A percentile compares a stretch with the other conserved stretches of the same genome.
These are phyloP conservation scores for Russula griseocarnosa DNA, from an alignment of 768 basidiomycete species.

Conservation along the genomic window DNA sequence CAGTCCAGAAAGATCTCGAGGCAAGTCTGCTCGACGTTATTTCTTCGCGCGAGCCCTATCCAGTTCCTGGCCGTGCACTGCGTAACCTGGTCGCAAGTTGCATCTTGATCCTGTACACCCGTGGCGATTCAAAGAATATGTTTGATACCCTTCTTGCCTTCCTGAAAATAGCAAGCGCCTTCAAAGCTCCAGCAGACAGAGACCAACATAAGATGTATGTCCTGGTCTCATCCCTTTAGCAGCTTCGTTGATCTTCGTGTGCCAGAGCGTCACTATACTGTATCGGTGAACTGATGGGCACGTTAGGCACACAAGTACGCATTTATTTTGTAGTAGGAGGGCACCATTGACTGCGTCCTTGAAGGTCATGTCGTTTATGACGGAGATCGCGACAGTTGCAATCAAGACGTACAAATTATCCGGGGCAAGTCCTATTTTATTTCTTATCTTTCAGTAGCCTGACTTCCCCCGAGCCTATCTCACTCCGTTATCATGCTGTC, in stretches of 20 bases:
- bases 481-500: slow-evolving; percentile 80
- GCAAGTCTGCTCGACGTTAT: slow-evolving; percentile 63
- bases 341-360: neutral
- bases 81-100: slow-evolving; percentile 78
- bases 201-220: slow-evolving; percentile 65
- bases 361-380: slow-evolving; percentile 94
- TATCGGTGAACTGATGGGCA: slow-evolving; percentile 84
- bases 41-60: slow-evolving; percentile 58
- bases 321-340: neutral
- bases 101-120: slow-evolving; percentile 64
- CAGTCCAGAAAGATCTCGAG: slow-evolving; percentile 59
- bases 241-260: slow-evolving; percentile 1
- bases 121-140: slow-evolving; percentile 77
- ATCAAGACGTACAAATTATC: slow-evolving; percentile 71
- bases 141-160: slow-evolving; percentile 84
- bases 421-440: slow-evolving; percentile 45
- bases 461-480: slow-evolving; percentile 52
- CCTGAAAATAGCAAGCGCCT: slow-evolving; percentile 68
- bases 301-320: slow-evolving; percentile 77
- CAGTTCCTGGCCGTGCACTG: slow-evolving; percentile 83
- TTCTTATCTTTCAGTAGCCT: slow-evolving; percentile 8
- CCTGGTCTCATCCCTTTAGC: slow-evolving; percentile 5
- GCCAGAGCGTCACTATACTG: slow-evolving; percentile 80
- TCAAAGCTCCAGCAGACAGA: slow-evolving; percentile 55
- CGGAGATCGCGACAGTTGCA: slow-evolving; percentile 66